Evolutionary conservation across 805 yeast species (phyloP), one percentile per base, ranked within the genome.

Genomic region (Candida silvicultrix): DNA sequence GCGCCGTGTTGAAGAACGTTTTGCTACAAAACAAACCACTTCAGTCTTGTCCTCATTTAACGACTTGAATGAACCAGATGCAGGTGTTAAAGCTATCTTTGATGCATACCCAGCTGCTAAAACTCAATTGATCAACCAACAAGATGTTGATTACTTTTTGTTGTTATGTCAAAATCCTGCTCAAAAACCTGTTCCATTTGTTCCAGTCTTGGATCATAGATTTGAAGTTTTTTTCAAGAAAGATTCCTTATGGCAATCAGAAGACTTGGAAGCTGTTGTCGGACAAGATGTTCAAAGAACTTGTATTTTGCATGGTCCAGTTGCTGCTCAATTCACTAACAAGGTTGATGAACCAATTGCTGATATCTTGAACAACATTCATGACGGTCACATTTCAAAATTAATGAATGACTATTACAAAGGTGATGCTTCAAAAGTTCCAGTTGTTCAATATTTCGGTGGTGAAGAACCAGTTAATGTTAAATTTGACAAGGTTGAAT

Each of bases 181-280:
- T 50, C 97, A 92, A 73, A 94, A 94, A 72, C 99, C 99, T 31
- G 97, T 89, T 64, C 99, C 99, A 53, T 94, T 94, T 58, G 90
- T 94, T 58, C 99, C 99, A 43, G 85, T 88, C 19, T 77, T 94
- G 66, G 96, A 94, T 64, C 95, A 88, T 55, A 85, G 88, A 73
- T 89, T 94, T 60, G 97, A 94, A 69, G 82, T 84, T 63, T 94
- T 86, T 79, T 94, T 94, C 81, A 94, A 94, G 81, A 94, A 94
- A 74, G 99, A 94, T 69, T 92, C 98, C 28, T 77, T 94, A 66
- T 94, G 99, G 99, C 99, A 94, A 77, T 86, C 96, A 21, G 98
- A 94, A 75, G 92, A 88, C 65, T 78, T 94, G 64, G 97, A 89
- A 66, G 87, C 97, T 49, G 98, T 94, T 63, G 90, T 88, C 54